These are phyloP conservation scores for Clarireedia paspali DNA, from an alignment of 2,329 filamentous ascomycete genomes.

Conservation along the genomic window DNA sequence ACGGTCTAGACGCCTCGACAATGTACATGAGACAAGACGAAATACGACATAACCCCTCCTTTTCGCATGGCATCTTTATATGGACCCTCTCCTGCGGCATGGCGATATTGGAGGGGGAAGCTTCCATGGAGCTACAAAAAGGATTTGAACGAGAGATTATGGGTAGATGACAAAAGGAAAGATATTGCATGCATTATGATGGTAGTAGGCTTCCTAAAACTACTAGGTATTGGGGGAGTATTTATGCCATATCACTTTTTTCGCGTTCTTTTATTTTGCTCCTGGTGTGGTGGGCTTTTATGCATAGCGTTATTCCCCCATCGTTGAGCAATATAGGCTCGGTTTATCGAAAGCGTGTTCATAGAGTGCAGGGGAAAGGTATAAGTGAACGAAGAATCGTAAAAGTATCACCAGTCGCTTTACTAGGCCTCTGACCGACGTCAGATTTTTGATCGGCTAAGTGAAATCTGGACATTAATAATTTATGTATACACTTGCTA, in stretches of 20 bases:
- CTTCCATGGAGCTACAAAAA: not conserved
- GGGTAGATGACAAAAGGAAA: constrained; percentile 11
- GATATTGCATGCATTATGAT: constrained; percentile 15
- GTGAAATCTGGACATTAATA: no score
- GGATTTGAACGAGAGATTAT: constrained; percentile 8
- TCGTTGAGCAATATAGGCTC: constrained; percentile 7
- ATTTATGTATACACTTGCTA: no score
- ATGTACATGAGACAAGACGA: constrained; percentile 3
- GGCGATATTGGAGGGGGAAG: constrained; percentile 3
- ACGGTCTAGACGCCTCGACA: constrained; percentile 51
- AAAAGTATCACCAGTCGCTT: no score
- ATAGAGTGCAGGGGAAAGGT: constrained; percentile 1
- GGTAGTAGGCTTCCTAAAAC: not conserved
- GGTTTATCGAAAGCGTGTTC: constrained; percentile 2
- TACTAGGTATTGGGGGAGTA: constrained; percentile 7
- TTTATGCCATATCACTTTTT: constrained; percentile 9
- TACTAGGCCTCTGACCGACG: no score
- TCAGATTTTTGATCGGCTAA: no score
- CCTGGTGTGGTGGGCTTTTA: constrained; percentile 6
- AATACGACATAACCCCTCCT: not conserved
- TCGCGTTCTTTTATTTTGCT: not conserved
- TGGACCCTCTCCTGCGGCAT: constrained; percentile 3
- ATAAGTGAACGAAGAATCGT: no score
- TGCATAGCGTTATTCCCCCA: constrained; percentile 10
- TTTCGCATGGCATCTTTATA: constrained; percentile 1